Evolutionary conservation across 2,329 filamentous ascomycete species (phyloP), one percentile per base, ranked within the genome.

Genomic region (Blumeria hordei): DNA sequence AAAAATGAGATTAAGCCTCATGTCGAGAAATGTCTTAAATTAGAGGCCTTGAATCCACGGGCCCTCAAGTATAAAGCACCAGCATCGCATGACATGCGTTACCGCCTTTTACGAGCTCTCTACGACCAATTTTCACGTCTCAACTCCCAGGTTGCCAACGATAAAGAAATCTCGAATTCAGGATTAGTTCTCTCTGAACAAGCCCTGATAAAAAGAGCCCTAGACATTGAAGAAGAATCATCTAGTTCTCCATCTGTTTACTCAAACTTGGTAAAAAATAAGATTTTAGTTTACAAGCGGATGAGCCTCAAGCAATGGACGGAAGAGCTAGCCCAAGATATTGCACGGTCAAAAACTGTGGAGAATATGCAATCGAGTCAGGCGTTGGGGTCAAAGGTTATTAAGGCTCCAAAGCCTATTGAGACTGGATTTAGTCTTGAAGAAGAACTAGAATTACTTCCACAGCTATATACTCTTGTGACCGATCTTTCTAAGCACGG

Each of bases 191-290:
- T 87, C 50, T 75, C 74, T 0, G 71, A 78, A 1, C 78, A 85
- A 63, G 75, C 81, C 49, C 71, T 88, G 21, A 82, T 88, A 58
- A 76, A 74, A 60, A 71, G 78, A 58, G 77, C 79, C 0, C 69
- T 90, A 1, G 83, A 90, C 60, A 79, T 88, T 57, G 93, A 98
- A 68, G 80, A 94, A 64, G 76, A 76, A 37, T 70, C 78, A 7
- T 88, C 88, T 11, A 53, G 18, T 12, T 81, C 81, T 57, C 69
- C 74, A 1, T 68, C 74, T 0, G 78, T 96, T 33, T 98, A 98
- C 63, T 72, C 75, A 7, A 94, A 94, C 62, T 72, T 88, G 32
- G 78, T 96, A 66, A 93, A 88, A 64, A 84, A 87, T 60, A 80
- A 80, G 36, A 82, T 96, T 57, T 74, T 83, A 61, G 73, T 74